phyloP scores from a whole-genome alignment of 164 flowering plant genomes.

The Piper betle region DNA sequence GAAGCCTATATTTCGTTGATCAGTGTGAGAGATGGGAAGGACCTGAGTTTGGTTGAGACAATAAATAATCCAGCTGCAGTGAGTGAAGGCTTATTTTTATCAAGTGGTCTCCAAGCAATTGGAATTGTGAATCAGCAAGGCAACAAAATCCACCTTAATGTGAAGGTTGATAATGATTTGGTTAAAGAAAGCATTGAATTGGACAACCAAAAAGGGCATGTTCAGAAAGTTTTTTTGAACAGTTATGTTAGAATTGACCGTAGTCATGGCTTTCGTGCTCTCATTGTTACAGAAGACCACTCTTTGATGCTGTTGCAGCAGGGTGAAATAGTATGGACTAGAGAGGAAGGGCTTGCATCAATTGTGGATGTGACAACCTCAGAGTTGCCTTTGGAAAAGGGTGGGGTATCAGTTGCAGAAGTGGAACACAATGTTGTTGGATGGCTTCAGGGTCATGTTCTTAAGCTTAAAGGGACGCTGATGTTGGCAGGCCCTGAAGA shows the following conservation, averaged over 20 bases:
- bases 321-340: conserved; percentile 88
- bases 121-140: conserved; percentile 44
- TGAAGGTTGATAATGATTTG: conserved; percentile 53
- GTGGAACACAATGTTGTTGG: conserved; percentile 87
- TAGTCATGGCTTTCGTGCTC: conserved; percentile 81
- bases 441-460: conserved; percentile 90
- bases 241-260: conserved; percentile 73
- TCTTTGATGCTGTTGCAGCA: conserved; percentile 77
- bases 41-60: conserved; percentile 53
- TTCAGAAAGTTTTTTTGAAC: conserved; percentile 71
- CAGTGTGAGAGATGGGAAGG: conserved; percentile 30
- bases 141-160: conserved; percentile 40
- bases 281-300: conserved; percentile 96
- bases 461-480: conserved; percentile 89
- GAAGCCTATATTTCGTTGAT: conserved; percentile 23
- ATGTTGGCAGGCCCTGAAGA: conserved; percentile 96
- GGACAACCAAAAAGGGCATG: conserved; percentile 56
- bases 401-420: conserved; percentile 85
- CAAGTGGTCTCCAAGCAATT: conserved; percentile 65
- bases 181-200: conserved; percentile 50
- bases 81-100: conserved; percentile 56
- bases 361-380: conserved; percentile 71
- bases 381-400: conserved; percentile 77
- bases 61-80: conserved; percentile 29
- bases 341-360: conserved; percentile 97